phyloP scores from a whole-genome alignment of 2,329 filamentous ascomycete genomes.

The Penicillium rolfsii region DNA sequence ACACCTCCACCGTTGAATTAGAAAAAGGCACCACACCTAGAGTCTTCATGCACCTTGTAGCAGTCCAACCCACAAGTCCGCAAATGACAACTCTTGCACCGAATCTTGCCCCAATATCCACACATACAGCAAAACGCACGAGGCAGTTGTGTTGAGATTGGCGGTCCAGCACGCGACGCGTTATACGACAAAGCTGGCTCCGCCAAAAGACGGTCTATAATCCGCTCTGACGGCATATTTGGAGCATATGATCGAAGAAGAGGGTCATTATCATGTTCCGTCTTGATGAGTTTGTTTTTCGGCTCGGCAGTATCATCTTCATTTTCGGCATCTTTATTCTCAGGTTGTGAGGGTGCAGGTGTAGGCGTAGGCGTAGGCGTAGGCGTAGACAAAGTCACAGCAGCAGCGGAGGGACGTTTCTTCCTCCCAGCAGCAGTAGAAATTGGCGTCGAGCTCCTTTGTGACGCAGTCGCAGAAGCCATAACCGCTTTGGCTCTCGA shows the following conservation, averaged over 20 bases:
- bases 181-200: conserved; percentile 54
- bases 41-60: conserved; percentile 53
- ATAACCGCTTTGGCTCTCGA: conserved; percentile 17
- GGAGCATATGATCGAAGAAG: conserved; percentile 49
- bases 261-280: conserved; percentile 46
- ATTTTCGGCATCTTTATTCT: conserved; percentile 19
- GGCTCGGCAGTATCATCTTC: conserved; percentile 20
- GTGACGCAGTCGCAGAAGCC: conserved; percentile 11
- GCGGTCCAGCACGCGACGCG: conserved; percentile 47
- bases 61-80: conserved; percentile 54
- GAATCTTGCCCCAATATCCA: conserved; percentile 55
- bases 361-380: conserved; percentile 19
- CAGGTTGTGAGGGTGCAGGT: conserved; percentile 12
- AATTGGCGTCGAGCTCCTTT: conserved; percentile 36
- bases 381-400: conserved; percentile 16
- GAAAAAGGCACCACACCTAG: conserved; percentile 49
- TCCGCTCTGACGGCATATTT: conserved; percentile 47
- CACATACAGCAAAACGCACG: conserved; percentile 54
- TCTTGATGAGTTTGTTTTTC: conserved; percentile 36
- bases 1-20: conserved; percentile 16
- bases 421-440: conserved; percentile 21
- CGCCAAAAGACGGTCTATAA: conserved; percentile 50
- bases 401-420: conserved; percentile 24
- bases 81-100: conserved; percentile 52
- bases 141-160: conserved; percentile 36